phyloP scores from a whole-genome alignment of 345 rosid species.

The Camelina neglecta region DNA sequence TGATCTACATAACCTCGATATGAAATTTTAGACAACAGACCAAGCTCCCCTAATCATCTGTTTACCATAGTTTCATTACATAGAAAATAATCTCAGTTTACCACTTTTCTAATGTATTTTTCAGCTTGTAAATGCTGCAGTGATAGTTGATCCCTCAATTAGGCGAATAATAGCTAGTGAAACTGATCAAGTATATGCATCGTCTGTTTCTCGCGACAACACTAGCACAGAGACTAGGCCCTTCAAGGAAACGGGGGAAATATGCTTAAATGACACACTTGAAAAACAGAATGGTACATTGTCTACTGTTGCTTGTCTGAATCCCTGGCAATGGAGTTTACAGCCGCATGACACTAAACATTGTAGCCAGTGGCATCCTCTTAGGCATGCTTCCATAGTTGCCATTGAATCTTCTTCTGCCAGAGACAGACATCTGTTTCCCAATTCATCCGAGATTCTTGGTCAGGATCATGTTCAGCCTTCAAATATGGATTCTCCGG shows the following conservation, averaged over 20 bases:
- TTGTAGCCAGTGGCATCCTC: too few species aligned
- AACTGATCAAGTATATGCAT: too few species aligned
- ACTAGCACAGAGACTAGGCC: constrained; percentile 22
- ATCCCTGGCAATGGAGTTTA: constrained; percentile 74
- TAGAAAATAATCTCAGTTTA: background rate
- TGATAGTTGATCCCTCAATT: constrained; percentile 72
- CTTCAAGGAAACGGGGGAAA: constrained; percentile 14
- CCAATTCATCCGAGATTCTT: constrained; percentile 42
- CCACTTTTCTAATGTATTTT: constrained; percentile 26
- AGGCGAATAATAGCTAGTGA: background rate
- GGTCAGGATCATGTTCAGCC: constrained; percentile 41
- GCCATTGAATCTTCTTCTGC: constrained; percentile 85
- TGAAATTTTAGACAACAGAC: constrained; percentile 6
- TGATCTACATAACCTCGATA: background rate
- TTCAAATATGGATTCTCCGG: constrained; percentile 46
- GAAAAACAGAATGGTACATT: constrained; percentile 32
- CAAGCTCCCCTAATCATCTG: background rate
- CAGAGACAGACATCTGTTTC: constrained; percentile 72
- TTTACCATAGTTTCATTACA: constrained; percentile 6
- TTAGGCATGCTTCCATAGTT: too few species aligned
- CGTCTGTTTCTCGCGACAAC: constrained; percentile 42
- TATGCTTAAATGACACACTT: constrained; percentile 39
- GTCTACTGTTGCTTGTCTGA: constrained; percentile 61
- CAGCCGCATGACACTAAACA: constrained; percentile 51
- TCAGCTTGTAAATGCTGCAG: constrained; percentile 82